phyloP scores from a whole-genome alignment of 1,284 basidiomycete species.

The Trametes polyzona region DNA sequence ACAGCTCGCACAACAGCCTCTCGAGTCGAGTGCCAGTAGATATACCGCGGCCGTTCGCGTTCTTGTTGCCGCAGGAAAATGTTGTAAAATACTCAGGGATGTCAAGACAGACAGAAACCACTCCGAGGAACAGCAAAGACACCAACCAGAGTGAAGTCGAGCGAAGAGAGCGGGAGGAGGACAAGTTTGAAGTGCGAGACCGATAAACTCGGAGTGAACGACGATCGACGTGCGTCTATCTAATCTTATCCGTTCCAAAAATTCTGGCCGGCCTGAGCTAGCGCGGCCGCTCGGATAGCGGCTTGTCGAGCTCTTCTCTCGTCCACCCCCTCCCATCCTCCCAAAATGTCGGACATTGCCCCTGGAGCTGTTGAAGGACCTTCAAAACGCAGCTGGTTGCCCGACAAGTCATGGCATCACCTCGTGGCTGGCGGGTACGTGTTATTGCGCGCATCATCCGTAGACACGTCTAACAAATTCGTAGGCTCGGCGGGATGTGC shows the following conservation, averaged over 20 bases:
- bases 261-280: slow-evolving; percentile 8
- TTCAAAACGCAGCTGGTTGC: slow-evolving; percentile 46
- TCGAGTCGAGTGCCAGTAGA: no score
- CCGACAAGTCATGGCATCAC: slow-evolving; percentile 85
- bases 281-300: slow-evolving; percentile 11
- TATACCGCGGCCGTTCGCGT: no score
- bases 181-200: not conserved
- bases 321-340: slow-evolving; percentile 8
- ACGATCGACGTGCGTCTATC: slow-evolving; percentile 20
- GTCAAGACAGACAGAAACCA: no score
- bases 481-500: slow-evolving; percentile 94
- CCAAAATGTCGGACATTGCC: slow-evolving; percentile 29
- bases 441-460: not conserved
- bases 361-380: slow-evolving; percentile 33
- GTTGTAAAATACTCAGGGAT: no score
- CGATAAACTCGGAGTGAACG: not conserved
- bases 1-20: no score
- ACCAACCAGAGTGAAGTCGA: no score
- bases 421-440: slow-evolving; percentile 86
- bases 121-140: no score
- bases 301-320: slow-evolving; percentile 14
- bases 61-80: no score
- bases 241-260: slow-evolving; percentile 31
- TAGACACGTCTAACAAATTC: slow-evolving; percentile 11
- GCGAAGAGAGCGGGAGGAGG: not conserved